Conservation (phyloP, 495 filamentous ascomycete species). For the Daldinia bambusicola region DNA sequence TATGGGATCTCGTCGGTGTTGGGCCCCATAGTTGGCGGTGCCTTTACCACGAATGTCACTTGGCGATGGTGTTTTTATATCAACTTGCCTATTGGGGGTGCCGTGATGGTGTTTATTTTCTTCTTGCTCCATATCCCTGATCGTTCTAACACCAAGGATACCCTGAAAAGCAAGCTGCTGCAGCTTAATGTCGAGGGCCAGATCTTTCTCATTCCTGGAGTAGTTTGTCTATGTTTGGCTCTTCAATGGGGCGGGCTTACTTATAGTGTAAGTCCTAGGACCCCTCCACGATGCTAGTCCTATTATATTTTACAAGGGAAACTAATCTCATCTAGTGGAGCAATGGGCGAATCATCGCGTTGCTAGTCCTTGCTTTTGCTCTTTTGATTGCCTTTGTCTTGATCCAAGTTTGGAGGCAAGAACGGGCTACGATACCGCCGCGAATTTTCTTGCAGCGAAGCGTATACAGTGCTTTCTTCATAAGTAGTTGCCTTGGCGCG, state of each 20-base stretch:
- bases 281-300: not conserved
- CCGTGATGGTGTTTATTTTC: slow-evolving; percentile 68
- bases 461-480: not conserved
- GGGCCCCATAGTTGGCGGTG: slow-evolving; percentile 72
- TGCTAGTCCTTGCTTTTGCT: slow-evolving; percentile 70
- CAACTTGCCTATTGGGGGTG: slow-evolving; percentile 73
- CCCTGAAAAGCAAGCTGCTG: not conserved
- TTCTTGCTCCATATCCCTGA: slow-evolving; percentile 63
- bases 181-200: slow-evolving; percentile 74
- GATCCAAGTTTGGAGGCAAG: slow-evolving; percentile 68
- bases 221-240: slow-evolving; percentile 75
- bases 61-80: slow-evolving; percentile 87
- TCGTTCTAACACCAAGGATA: slow-evolving; percentile 39
- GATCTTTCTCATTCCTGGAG: slow-evolving; percentile 69
- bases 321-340: slow-evolving; percentile 56
- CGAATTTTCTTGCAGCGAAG: slow-evolving; percentile 72
- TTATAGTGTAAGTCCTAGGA: slow-evolving; percentile 53
- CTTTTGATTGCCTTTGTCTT: slow-evolving; percentile 66
- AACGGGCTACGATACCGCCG: slow-evolving; percentile 75
- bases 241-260: slow-evolving; percentile 81
- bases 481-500: slow-evolving; percentile 58
- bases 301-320: not conserved
- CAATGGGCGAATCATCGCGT: slow-evolving; percentile 67
- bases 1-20: slow-evolving; percentile 74
- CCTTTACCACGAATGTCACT: slow-evolving; percentile 64